Evolutionary conservation across 2,329 filamentous ascomycete genomes (phyloP), one percentile per base, ranked within the genome.

Genomic region (Grosmannia serpens): DNA sequence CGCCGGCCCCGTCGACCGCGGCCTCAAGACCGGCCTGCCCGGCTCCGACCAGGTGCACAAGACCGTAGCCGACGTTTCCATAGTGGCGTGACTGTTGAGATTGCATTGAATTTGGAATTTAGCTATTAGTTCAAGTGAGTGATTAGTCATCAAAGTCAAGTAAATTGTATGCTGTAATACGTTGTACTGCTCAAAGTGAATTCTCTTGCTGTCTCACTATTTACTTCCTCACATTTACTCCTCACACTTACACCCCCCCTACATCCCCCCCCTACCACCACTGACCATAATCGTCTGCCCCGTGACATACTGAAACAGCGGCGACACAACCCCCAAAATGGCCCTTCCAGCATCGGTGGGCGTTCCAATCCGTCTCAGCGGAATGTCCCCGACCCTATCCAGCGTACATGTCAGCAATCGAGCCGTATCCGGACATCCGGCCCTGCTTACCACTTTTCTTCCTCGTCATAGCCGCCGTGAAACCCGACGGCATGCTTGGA

Each of bases 261-360:
- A 84, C 75, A 83, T 83, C 63, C 83, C 82, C 59, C 81, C 76
- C 2, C 46, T 49, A 15, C 90, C 89, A 17, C 89, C 90, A 6
- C 89, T 94, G 56, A 94, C 89, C 75, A 85, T 88, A 64, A 95
- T 87, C 0, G 89, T 92, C 79, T 95, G 89, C 0, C 91, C 90
- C 62, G 81, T 86, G 4, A 95, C 89, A 74, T 95, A 95, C 47
- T 85, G 85, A 67, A 94, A 90, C 67, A 91, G 71, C 31, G 91
- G 90, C 68, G 88, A 92, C 2, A 85, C 88, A 31, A 94, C 84
- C 8, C 86, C 89, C 69, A 95, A 68, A 56, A 95, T 83, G 44
- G 84, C 83, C 60, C 83, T 83, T 29, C 90, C 91, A 13, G 90
- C 91, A 75, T 95, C 91, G 3, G 85, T 86, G 0, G 91, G 84